These are phyloP conservation scores for Cucurbita maxima DNA, from an alignment of 306 rosid genomes.

Conservation along the genomic window DNA sequence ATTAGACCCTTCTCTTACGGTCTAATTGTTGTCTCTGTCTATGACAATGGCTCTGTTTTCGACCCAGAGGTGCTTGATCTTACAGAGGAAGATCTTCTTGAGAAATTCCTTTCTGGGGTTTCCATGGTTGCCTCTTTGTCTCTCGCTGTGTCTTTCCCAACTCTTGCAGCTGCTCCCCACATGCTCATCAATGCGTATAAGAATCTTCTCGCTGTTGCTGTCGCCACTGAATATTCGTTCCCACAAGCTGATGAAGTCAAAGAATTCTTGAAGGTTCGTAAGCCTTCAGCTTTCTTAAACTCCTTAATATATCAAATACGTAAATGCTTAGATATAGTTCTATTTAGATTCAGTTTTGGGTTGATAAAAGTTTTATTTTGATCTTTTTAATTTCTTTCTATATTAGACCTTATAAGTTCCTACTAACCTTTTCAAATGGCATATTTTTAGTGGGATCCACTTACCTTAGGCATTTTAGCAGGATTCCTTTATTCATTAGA, in stretches of 20 bases:
- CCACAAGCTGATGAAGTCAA: constrained; percentile 64
- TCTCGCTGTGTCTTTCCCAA: constrained; percentile 57
- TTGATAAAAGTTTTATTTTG: background rate
- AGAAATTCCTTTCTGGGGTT: constrained; percentile 56
- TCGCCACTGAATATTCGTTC: constrained; percentile 48
- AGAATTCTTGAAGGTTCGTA: constrained; percentile 55
- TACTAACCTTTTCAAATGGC: background rate
- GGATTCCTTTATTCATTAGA: background rate
- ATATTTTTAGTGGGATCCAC: background rate
- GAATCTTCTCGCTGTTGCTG: constrained; percentile 49
- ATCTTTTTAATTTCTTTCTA: background rate
- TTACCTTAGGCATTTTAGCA: background rate
- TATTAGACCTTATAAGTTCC: background rate
- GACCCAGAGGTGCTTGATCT: constrained; percentile 78
- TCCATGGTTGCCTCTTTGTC: constrained; percentile 59
- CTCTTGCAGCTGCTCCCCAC: constrained; percentile 82
- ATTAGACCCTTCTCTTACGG: constrained; percentile 95
- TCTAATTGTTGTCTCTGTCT: constrained; percentile 51
- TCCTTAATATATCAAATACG: background rate
- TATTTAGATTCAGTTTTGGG: background rate
- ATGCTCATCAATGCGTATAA: constrained; percentile 65
- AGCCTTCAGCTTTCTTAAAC: background rate
- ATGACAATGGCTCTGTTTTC: constrained; percentile 69
- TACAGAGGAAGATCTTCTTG: constrained; percentile 61
- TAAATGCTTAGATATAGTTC: background rate